These are phyloP conservation scores for Coprinellus micaceus DNA, from an alignment of 768 basidiomycete species.

Conservation along the genomic window DNA sequence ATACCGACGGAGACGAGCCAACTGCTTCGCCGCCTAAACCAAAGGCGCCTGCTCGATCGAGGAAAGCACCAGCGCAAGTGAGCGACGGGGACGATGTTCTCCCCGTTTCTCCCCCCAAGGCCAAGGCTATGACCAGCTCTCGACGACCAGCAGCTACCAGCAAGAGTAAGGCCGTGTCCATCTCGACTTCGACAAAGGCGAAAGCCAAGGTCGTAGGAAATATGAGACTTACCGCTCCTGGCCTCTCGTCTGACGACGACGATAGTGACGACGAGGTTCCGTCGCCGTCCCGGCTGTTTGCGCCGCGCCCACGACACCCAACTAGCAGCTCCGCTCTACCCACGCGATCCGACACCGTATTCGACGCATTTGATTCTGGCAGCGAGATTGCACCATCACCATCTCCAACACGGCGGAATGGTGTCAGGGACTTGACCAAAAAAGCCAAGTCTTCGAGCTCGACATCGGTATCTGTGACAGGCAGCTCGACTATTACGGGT, in stretches of 20 bases:
- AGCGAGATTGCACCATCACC: background rate
- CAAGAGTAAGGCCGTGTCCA: background rate
- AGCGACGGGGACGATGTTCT: background rate
- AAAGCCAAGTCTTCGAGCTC: background rate
- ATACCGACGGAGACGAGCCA: background rate
- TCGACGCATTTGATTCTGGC: background rate
- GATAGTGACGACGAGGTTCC: background rate
- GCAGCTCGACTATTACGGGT: background rate
- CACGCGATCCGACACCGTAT: background rate
- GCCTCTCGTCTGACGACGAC: slow-evolving; percentile 1
- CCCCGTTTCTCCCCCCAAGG: background rate
- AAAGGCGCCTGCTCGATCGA: background rate
- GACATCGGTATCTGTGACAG: background rate
- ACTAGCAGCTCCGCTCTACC: background rate
- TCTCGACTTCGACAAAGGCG: background rate
- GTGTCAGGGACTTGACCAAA: slow-evolving; percentile 8
- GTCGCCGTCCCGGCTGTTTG: background rate
- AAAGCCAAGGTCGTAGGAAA: background rate
- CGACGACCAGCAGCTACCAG: background rate
- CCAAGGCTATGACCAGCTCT: background rate
- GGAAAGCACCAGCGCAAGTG: background rate
- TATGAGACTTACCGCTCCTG: background rate
- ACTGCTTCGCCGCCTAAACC: background rate
- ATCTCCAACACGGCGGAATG: background rate
- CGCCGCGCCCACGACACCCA: background rate